phyloP scores from a whole-genome alignment of 2,329 filamentous ascomycete species.

The Teratosphaeria destructans region DNA sequence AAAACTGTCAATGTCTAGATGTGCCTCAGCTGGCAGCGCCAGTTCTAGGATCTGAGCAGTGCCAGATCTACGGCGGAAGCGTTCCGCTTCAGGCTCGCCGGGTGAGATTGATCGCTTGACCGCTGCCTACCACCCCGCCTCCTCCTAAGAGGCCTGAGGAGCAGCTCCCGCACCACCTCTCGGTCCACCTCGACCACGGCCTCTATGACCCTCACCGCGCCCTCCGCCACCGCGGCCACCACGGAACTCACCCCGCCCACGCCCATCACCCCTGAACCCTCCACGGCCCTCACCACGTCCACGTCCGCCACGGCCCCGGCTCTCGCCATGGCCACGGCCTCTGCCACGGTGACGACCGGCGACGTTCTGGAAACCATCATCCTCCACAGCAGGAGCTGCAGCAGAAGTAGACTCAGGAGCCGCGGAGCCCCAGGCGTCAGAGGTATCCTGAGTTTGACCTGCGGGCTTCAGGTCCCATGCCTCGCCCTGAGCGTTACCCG shows the following conservation, averaged over 20 bases:
- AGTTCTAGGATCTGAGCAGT: neutral
- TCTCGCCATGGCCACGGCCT: constrained; percentile 24
- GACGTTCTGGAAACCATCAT: constrained; percentile 65
- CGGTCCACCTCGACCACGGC: constrained; percentile 5
- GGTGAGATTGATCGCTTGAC: too few relatives aligned
- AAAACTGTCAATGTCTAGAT: neutral
- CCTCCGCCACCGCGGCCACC: constrained; percentile 13
- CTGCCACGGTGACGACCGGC: constrained; percentile 17
- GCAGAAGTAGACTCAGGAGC: constrained; percentile 6
- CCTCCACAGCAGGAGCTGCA: constrained; percentile 19
- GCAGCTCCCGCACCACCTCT: neutral
- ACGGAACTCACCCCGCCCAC: constrained; percentile 13
- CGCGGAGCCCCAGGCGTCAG: neutral
- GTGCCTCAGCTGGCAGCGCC: neutral
- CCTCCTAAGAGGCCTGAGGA: neutral
- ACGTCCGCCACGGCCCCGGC: constrained; percentile 33
- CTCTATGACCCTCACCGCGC: constrained; percentile 12
- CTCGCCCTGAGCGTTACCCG: constrained; percentile 22
- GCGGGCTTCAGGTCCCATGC: constrained; percentile 22
- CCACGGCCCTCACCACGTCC: constrained; percentile 29
- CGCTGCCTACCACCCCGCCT: neutral
- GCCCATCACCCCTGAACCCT: constrained; percentile 9
- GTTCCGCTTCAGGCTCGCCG: neutral
- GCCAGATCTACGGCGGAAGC: neutral
- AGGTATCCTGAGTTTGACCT: constrained; percentile 33